Conservation (phyloP, 768 basidiomycete genomes). For the Punctularia strigosozonata region DNA sequence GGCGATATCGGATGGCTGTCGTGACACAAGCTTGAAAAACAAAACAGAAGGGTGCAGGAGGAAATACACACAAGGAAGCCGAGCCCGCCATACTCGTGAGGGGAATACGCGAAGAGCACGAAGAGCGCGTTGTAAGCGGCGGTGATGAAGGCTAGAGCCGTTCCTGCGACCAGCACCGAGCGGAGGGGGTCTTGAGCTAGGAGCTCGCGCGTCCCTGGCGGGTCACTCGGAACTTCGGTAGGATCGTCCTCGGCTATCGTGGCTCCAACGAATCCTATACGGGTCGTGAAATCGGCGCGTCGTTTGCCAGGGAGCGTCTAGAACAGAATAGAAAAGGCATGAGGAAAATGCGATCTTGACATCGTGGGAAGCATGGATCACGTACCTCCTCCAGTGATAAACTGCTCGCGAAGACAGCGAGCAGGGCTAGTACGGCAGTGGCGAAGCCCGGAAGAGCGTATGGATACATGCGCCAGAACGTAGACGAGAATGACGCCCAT, state of each 20-base stretch:
- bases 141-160: slow-evolving; percentile 38
- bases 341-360: too few species aligned
- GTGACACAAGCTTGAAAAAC: slow-evolving; percentile 1
- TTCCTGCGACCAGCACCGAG: slow-evolving; percentile 39
- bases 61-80: slow-evolving; percentile 46
- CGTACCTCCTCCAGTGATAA: slow-evolving; percentile 48
- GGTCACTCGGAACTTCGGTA: too few species aligned
- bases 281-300: too few species aligned
- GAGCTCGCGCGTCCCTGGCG: slow-evolving; percentile 24
- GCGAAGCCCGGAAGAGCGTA: slow-evolving; percentile 54
- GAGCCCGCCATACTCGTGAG: slow-evolving; percentile 43
- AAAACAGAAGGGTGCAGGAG: slow-evolving; percentile 11
- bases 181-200: slow-evolving; percentile 40
- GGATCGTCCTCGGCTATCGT: too few species aligned
- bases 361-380: slow-evolving; percentile 1
- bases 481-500: slow-evolving; percentile 27
- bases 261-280: too few species aligned
- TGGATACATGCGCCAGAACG: slow-evolving; percentile 37
- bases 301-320: too few species aligned
- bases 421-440: slow-evolving; percentile 28
- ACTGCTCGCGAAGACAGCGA: slow-evolving; percentile 37
- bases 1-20: slow-evolving; percentile 46
- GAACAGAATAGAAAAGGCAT: too few species aligned
- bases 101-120: slow-evolving; percentile 56
- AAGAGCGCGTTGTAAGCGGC: slow-evolving; percentile 57